These are phyloP conservation scores for Neurospora intermedia DNA, from an alignment of 495 filamentous ascomycete species.

Conservation along the genomic window DNA sequence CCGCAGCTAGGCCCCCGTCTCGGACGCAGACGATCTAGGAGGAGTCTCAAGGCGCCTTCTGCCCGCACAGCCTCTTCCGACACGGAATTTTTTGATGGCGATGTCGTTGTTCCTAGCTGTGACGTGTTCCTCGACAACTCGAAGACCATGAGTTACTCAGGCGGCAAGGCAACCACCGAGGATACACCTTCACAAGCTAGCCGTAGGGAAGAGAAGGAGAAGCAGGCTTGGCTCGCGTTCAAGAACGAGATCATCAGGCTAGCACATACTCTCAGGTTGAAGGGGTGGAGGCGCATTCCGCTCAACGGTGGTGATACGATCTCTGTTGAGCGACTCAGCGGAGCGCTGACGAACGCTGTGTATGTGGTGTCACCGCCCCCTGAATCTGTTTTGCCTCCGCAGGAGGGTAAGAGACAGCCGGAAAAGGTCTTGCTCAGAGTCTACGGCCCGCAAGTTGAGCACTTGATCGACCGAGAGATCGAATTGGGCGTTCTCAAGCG, in stretches of 20 bases:
- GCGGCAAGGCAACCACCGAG: conserved; percentile 44
- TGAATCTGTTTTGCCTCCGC: conserved; percentile 30
- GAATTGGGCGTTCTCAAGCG: conserved; percentile 81
- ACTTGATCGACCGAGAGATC: conserved; percentile 86
- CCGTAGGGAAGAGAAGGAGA: conserved; percentile 47
- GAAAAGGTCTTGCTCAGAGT: conserved; percentile 78
- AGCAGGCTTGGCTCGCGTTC: conserved; percentile 66
- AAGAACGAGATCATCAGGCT: conserved; percentile 85
- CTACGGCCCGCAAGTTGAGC: conserved; percentile 91
- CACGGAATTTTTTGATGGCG: conserved; percentile 65
- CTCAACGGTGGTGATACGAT: conserved; percentile 55
- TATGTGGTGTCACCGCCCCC: conserved; percentile 83
- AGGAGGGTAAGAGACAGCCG: conserved; percentile 30
- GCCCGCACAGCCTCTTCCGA: conserved; percentile 53
- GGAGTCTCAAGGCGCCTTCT: conserved; percentile 12
- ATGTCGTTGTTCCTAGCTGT: conserved; percentile 62
- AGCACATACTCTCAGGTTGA: conserved; percentile 77
- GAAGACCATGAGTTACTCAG: conserved; percentile 67
- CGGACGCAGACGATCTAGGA: conserved; percentile 23
- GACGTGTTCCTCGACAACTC: conserved; percentile 80
- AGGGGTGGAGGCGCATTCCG: conserved; percentile 78
- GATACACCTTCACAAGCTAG: conserved; percentile 31
- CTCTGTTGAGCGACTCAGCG: conserved; percentile 75
- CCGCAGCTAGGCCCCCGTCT: conserved; percentile 24
- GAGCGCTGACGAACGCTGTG: conserved; percentile 90